Percentiles rank a stretch among this genome's conserved stretches.
These are phyloP conservation scores for Penicillium crustosum DNA, from an alignment of 2,329 filamentous ascomycete genomes.

Conservation along the genomic window DNA sequence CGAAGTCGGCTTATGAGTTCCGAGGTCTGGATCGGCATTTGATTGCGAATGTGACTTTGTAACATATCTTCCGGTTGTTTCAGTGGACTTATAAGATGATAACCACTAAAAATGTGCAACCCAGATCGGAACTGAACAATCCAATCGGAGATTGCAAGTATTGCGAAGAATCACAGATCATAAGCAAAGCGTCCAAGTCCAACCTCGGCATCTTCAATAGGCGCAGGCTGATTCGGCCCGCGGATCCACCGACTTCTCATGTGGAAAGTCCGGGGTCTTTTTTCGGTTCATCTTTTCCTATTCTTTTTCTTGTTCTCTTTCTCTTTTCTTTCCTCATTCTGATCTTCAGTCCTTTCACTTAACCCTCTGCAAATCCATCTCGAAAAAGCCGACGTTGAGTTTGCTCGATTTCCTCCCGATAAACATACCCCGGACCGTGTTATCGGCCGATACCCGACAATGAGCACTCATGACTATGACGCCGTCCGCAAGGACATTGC, in stretches of 20 bases:
- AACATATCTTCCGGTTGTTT: neutral
- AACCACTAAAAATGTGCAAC: neutral
- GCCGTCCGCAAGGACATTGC: conserved; percentile 57
- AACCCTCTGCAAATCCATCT: neutral
- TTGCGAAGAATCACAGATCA: neutral
- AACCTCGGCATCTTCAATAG: conserved; percentile 33
- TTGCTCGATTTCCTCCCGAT: conserved; percentile 5
- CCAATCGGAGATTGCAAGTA: conserved; percentile 3
- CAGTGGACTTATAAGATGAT: neutral
- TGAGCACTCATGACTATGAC: conserved; percentile 43
- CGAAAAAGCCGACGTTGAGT: neutral
- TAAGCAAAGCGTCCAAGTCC: neutral
- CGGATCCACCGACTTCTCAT: conserved; percentile 35
- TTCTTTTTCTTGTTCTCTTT: conserved; percentile 7
- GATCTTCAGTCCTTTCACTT: conserved; percentile 2
- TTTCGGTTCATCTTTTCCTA: neutral
- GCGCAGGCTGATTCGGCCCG: conserved; percentile 28
- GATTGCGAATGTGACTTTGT: conserved; percentile 14
- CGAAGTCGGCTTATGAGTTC: conserved; percentile 23
- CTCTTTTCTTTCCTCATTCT: neutral
- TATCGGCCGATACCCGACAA: conserved; percentile 30
- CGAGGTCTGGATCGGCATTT: conserved; percentile 26
- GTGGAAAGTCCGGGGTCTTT: conserved; percentile 27
- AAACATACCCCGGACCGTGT: conserved; percentile 15
- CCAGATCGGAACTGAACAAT: neutral